Percentiles rank a stretch among this genome's conserved stretches.
Conservation (phyloP, 75 land plant genomes). For the Isoetes taiwanensis region DNA sequence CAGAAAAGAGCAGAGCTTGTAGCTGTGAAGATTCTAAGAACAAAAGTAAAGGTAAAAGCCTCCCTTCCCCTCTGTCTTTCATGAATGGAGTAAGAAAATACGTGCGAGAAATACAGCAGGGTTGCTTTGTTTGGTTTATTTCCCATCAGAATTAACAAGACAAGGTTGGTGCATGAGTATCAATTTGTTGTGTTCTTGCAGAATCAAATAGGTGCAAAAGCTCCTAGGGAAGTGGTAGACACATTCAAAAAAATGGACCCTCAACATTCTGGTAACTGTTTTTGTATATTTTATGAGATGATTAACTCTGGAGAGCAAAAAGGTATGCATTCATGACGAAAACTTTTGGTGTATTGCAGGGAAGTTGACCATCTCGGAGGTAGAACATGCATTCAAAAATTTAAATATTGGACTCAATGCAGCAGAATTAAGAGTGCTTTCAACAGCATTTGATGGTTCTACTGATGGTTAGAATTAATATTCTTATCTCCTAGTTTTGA, state of each 20-base stretch:
- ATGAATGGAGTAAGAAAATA: not conserved
- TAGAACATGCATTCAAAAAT: not conserved
- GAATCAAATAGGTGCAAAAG: not conserved
- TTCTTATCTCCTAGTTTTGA: too few relatives aligned
- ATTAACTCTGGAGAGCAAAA: too few relatives aligned
- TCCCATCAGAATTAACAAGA: not conserved
- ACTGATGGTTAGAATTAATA: conserved; percentile 1
- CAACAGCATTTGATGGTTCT: not conserved
- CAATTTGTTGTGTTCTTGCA: not conserved
- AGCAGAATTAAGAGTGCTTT: conserved; percentile 1
- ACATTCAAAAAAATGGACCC: not conserved
- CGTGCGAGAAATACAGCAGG: not conserved
- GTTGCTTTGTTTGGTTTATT: not conserved
- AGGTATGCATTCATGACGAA: too few relatives aligned
- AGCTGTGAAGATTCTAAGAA: not conserved
- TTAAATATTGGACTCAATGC: not conserved
- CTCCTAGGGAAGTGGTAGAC: not conserved
- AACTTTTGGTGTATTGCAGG: too few relatives aligned
- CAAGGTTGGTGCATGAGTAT: not conserved
- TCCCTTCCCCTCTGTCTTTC: not conserved
- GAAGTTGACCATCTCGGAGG: not conserved
- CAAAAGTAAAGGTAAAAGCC: not conserved
- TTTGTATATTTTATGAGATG: not conserved
- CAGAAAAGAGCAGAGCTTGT: not conserved
- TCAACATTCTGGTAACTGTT: not conserved